phyloP scores from a whole-genome alignment of 805 yeast genomes.

The Cyberlindnera mycetangii region DNA sequence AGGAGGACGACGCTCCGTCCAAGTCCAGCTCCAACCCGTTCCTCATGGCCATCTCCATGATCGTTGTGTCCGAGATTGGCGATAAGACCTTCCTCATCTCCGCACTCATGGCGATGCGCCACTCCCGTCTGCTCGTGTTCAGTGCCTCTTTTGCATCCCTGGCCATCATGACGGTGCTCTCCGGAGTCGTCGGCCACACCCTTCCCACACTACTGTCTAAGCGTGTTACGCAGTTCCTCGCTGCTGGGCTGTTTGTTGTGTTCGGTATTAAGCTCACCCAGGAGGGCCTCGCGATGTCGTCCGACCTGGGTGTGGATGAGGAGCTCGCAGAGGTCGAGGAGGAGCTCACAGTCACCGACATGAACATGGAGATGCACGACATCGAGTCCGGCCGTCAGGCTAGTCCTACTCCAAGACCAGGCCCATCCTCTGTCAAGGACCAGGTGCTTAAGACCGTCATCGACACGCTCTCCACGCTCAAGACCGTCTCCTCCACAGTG shows the following conservation, averaged over 20 bases:
- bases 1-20: constrained; percentile 5
- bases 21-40: constrained; percentile 40
- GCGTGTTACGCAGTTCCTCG: constrained; percentile 74
- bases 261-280: constrained; percentile 73
- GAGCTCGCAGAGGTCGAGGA: constrained; percentile 97
- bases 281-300: constrained; percentile 84
- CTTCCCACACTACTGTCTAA: constrained; percentile 82
- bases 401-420: not conserved
- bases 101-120: constrained; percentile 97
- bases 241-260: constrained; percentile 75
- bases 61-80: constrained; percentile 92
- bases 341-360: constrained; percentile 68
- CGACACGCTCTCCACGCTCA: constrained; percentile 15
- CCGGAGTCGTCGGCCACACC: constrained; percentile 90
- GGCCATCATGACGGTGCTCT: constrained; percentile 85
- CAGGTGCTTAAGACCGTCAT: not conserved
- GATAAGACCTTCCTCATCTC: constrained; percentile 97
- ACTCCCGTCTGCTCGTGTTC: constrained; percentile 80
- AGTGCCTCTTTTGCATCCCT: constrained; percentile 83
- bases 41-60: constrained; percentile 84
- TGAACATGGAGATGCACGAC: constrained; percentile 47
- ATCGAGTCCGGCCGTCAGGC: constrained; percentile 45
- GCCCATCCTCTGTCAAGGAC: constrained; percentile 6
- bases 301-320: constrained; percentile 84
- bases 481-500: constrained; percentile 30